Evolutionary conservation across 225 moss, liverwort and hornwort genomes (phyloP).

Genomic region (Physcomitrellopsis africana): DNA sequence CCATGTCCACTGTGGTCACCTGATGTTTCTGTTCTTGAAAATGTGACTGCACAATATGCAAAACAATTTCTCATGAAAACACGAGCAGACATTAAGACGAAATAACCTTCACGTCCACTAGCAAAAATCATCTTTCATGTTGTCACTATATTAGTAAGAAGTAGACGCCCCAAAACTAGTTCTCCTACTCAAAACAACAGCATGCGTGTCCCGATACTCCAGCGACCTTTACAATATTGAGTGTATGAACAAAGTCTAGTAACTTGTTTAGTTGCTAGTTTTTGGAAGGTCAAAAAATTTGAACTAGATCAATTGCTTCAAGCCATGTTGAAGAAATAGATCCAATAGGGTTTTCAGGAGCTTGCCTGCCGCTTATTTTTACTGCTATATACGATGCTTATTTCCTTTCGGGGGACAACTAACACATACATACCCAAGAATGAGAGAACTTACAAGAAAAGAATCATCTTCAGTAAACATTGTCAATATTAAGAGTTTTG

Average conservation of each 20-base stretch:
- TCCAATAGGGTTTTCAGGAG: constrained; percentile 9
- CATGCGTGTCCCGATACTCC: too few species aligned
- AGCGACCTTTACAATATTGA: neutral
- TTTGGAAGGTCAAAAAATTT: constrained; percentile 4
- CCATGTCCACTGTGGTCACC: constrained; percentile 91
- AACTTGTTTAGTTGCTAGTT: neutral
- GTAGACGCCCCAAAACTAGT: too few species aligned
- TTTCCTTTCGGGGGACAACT: neutral
- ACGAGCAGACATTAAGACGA: neutral
- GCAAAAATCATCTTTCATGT: neutral
- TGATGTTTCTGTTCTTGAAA: constrained; percentile 97
- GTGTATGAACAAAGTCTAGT: neutral
- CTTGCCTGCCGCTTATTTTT: neutral
- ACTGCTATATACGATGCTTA: neutral
- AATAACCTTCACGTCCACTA: neutral
- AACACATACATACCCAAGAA: constrained; percentile 36
- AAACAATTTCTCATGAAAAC: constrained; percentile 22
- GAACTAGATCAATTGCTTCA: neutral
- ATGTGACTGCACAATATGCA: constrained; percentile 65
- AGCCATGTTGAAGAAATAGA: neutral
- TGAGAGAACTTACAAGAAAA: constrained; percentile 47
- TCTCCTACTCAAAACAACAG: too few species aligned
- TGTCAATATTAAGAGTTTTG: constrained; percentile 30
- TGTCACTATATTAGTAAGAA: neutral
- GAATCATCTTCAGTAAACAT: constrained; percentile 36